Evolutionary conservation across 2,329 filamentous ascomycete genomes (phyloP).

Genomic region (Verticillium nonalfalfae): DNA sequence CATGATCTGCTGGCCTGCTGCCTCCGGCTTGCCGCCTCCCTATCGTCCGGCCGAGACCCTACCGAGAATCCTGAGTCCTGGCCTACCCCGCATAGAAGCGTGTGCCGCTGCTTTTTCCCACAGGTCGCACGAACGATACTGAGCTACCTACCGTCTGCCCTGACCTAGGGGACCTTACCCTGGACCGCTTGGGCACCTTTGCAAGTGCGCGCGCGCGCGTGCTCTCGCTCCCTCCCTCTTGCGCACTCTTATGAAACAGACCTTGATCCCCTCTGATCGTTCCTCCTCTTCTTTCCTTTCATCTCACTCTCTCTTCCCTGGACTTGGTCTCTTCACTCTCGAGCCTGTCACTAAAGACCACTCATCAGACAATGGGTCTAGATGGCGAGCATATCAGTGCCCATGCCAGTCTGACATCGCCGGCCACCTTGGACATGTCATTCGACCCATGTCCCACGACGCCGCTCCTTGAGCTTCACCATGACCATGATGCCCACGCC

Average conservation of each 20-base stretch:
- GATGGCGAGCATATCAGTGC: conserved; percentile 12
- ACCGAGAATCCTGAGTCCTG: background rate
- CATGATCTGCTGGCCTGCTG: background rate
- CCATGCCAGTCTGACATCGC: conserved; percentile 3
- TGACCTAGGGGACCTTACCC: background rate
- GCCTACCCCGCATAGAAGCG: background rate
- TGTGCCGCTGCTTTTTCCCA: background rate
- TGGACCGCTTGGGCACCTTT: background rate
- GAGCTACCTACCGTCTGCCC: background rate
- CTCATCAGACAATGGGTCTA: background rate
- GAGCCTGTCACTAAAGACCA: background rate
- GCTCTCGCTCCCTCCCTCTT: background rate
- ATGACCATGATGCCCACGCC: conserved; percentile 3
- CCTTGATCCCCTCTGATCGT: background rate
- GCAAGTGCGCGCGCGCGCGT: background rate
- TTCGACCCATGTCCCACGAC: conserved; percentile 6
- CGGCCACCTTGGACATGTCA: conserved; percentile 8
- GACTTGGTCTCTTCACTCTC: background rate
- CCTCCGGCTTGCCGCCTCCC: background rate
- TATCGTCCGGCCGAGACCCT: background rate
- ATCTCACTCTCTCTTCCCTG: background rate
- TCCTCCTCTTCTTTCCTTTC: background rate
- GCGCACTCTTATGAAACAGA: background rate
- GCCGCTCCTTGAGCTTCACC: conserved; percentile 2
- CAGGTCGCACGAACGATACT: background rate